Base-by-base conservation (phyloP, 495 filamentous ascomycete genomes). In the Penicillium riverlandense region DNA sequence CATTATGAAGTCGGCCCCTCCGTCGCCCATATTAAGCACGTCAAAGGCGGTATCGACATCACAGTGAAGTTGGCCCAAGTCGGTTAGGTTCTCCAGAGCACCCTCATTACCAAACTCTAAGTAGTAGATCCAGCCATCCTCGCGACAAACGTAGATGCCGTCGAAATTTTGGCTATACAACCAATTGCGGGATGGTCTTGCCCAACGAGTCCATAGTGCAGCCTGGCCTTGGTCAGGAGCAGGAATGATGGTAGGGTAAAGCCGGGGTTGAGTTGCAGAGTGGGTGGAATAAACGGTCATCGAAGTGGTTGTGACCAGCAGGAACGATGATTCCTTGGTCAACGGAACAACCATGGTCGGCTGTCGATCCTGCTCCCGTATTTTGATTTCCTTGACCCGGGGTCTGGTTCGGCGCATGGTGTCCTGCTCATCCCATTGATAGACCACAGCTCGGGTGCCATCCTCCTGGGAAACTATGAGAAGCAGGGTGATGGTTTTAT, bases 111-210 rank as follows among this genome's bases (percentile, higher is more conserved):
- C 76, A 29, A 83, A 76, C 50, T 87, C 80, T 1, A 90, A 57
- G 46, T 77, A 82, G 42, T 77, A 76, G 9, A 91, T 75, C 45
- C 82, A 66, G 11, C 88, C 88, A 54, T 95, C 88, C 56, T 92
- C 86, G 40, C 87, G 79, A 13, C 80, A 87, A 16, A 95, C 67
- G 47, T 85, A 90, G 42, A 95, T 79, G 45, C 82, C 78, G 47
- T 92, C 88, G 16, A 75, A 74, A 15, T 53, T 69, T 45, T 75
- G 69, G 37, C 74, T 72, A 47, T 85, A 84, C 11, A 71, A 54
- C 50, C 68, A 66, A 22, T 76, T 72, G 22, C 85, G 75, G 33
- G 79, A 66, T 14, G 86, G 85, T 42, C 87, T 74, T 34, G 88
- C 78, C 88, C 88, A 95, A 4, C 70, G 69, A 30, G 70, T 72